Conservation (phyloP, 768 basidiomycete genomes). For the Lactarius pseudohatsudake region DNA sequence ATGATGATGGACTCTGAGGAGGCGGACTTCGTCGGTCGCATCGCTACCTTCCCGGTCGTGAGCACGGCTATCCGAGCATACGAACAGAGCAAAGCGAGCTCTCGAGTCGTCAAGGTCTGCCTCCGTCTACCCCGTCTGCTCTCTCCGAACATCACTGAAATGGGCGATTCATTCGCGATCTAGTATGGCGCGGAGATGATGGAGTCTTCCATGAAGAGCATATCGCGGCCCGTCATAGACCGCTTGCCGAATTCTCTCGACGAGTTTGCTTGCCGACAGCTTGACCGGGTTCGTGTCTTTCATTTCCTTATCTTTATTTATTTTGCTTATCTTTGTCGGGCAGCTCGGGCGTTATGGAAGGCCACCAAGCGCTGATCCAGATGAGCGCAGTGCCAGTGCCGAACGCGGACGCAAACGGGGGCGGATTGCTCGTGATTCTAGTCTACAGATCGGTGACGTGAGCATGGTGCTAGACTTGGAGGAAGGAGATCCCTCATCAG, state of each 20-base stretch:
- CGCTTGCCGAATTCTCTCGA: constrained; percentile 75
- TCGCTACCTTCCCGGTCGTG: constrained; percentile 71
- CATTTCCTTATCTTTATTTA: neutral
- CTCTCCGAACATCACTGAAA: neutral
- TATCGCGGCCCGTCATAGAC: constrained; percentile 80
- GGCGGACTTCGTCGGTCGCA: constrained; percentile 50
- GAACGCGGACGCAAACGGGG: constrained; percentile 21
- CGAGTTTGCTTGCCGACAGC: constrained; percentile 85
- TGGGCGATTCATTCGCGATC: constrained; percentile 13
- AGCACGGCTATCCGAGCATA: constrained; percentile 71
- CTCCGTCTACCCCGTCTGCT: neutral
- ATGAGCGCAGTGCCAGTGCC: constrained; percentile 18
- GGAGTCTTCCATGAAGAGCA: constrained; percentile 77
- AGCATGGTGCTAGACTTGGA: constrained; percentile 19
- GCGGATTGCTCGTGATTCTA: constrained; percentile 18
- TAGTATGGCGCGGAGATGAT: constrained; percentile 88
- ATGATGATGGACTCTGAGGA: constrained; percentile 30
- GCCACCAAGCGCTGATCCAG: constrained; percentile 16
- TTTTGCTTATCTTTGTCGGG: constrained; percentile 5
- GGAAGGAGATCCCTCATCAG: constrained; percentile 19
- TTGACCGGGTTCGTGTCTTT: constrained; percentile 65
- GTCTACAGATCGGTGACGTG: constrained; percentile 28
- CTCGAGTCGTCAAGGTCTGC: constrained; percentile 79
- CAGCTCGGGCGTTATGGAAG: constrained; percentile 26
- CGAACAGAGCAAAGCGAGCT: constrained; percentile 81